A percentile compares a stretch with the other conserved stretches of the same genome.
Evolutionary conservation across 1,139 yeast species (phyloP).

Genomic region (Pichia terricola): DNA sequence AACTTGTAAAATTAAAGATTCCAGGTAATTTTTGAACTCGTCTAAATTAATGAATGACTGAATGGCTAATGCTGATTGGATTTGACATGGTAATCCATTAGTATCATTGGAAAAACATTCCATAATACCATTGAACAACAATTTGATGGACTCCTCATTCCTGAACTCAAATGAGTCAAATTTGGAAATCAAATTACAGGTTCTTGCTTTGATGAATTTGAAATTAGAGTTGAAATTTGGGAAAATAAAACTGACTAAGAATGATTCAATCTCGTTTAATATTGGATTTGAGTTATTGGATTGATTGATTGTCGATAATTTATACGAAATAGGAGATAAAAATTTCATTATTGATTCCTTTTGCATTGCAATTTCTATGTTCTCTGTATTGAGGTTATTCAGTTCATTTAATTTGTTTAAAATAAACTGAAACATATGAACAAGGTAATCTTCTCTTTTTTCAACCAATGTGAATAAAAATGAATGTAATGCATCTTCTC

Average conservation of each 20-base stretch:
- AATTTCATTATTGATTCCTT: conserved; percentile 77
- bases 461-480: conserved; percentile 57
- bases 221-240: conserved; percentile 60
- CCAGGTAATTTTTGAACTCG: conserved; percentile 58
- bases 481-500: conserved; percentile 62
- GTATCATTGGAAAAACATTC: conserved; percentile 45
- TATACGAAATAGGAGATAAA: conserved; percentile 61
- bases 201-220: conserved; percentile 76
- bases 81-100: conserved; percentile 59
- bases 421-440: conserved; percentile 57
- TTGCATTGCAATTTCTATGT: conserved; percentile 53
- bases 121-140: conserved; percentile 60
- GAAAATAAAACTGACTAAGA: conserved; percentile 53
- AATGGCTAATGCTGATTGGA: conserved; percentile 78
- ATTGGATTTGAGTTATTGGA: conserved; percentile 46
- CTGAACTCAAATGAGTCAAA: conserved; percentile 57
- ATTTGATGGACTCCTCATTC: conserved; percentile 39
- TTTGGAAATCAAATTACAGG: conserved; percentile 67
- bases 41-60: conserved; percentile 67
- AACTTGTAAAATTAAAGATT: conserved; percentile 63
- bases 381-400: conserved; percentile 29
- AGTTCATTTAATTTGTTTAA: conserved; percentile 39
- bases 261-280: conserved; percentile 55
- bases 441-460: conserved; percentile 53
- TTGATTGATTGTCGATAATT: conserved; percentile 29